Base-by-base conservation (phyloP, 441 rosid species). In the Hura crepitans region DNA sequence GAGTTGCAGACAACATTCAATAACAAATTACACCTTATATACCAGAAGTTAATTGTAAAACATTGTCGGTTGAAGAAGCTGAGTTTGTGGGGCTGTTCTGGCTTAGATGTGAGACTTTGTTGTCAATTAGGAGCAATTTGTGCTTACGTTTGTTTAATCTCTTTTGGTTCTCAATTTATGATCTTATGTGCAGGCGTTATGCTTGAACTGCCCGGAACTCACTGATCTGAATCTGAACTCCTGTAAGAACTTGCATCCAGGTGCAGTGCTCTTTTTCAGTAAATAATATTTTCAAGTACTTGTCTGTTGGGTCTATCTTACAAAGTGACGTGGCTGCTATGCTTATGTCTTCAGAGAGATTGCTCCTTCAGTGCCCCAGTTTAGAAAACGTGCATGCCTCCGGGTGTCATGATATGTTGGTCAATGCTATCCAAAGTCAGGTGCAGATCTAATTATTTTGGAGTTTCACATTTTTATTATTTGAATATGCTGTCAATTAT, bases 1-100 rank as follows among this genome's bases (percentile, higher is more conserved):
- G 88, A 81, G 74, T 65, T 80, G 70, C 84, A 80, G 70, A 80
- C 81, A 53, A 59, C 82, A 70, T 66, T 81, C 72, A 82, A 74
- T 77, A 81, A 75, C 77, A 89, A 83, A 62, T 57, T 75, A 39
- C 93, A 85, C 76, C 84, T 78, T 37, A 82, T 85, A 62, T 85
- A 81, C 74, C 99, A 95, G 78, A 95, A 95, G 81, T 83, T 95
- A 78, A 88, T 92, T 66, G 81, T 95, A 65, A 95, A 95, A 75
- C 99, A 92, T 65, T 56, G 75, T 70, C 86, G 85, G 37, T 78
- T 95, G 65, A 91, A 82, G 77, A 95, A 89, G 74, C 93, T 95
- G 77, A 95, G 98, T 78, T 84, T 95, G 73, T 95, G 98, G 98
- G 99, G 99, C 46, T 91, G 99, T 82, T 88, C 90, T 57, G 93